phyloP scores from a whole-genome alignment of 1,139 yeast genomes.

The Yarrowia galli region DNA sequence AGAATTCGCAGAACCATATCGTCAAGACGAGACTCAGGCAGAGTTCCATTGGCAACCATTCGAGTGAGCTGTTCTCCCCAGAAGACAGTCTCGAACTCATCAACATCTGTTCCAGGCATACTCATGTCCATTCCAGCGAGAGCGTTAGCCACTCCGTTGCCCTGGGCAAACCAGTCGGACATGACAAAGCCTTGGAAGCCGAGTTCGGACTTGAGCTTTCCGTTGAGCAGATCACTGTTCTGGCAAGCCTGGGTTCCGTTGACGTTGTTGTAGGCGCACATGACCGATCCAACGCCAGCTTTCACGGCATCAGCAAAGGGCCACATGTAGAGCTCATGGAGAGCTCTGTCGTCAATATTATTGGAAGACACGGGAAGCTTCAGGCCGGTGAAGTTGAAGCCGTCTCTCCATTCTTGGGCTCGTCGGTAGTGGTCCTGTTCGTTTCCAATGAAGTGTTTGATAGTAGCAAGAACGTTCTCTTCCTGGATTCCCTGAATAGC shows the following conservation, averaged over 20 bases:
- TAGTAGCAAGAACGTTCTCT: background rate
- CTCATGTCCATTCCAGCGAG: constrained; percentile 21
- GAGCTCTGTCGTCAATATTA: constrained; percentile 16
- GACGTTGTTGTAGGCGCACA: constrained; percentile 8
- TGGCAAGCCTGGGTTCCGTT: constrained; percentile 9
- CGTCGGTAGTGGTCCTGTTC: constrained; percentile 22
- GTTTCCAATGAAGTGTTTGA: constrained; percentile 15
- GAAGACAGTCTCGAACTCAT: constrained; percentile 49
- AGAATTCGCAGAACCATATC: constrained; percentile 17
- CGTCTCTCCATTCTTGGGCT: background rate
- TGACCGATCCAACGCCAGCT: constrained; percentile 6
- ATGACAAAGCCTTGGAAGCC: constrained; percentile 18
- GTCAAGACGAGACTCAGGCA: background rate
- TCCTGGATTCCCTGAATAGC: background rate
- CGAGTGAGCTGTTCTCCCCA: constrained; percentile 11
- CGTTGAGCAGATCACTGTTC: constrained; percentile 5
- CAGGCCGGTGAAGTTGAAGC: background rate
- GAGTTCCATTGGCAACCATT: constrained; percentile 18
- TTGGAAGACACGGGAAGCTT: background rate
- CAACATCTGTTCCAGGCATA: constrained; percentile 43
- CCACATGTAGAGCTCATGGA: constrained; percentile 16
- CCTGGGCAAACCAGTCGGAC: constrained; percentile 43
- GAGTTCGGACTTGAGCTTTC: constrained; percentile 8
- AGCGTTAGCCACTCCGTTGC: constrained; percentile 42
- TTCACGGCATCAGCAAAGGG: constrained; percentile 18